Percentiles rank a stretch among this genome's conserved stretches.
phyloP scores from a whole-genome alignment of 768 basidiomycete genomes.

The Kwoniella botswanensis region DNA sequence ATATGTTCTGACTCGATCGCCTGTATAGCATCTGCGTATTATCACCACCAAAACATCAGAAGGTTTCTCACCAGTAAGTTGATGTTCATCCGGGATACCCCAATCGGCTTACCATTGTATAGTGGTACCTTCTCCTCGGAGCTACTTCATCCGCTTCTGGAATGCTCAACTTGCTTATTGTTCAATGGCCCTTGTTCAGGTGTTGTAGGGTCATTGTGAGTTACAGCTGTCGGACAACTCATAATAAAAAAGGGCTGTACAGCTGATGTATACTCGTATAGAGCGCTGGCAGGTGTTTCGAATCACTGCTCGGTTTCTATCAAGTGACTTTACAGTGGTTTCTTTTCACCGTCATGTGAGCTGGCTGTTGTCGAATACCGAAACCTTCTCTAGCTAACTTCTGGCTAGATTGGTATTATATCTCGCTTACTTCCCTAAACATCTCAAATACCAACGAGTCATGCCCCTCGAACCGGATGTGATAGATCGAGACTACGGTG shows the following conservation, averaged over 20 bases:
- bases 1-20: no score
- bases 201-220: conserved; percentile 81
- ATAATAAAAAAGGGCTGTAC: no score
- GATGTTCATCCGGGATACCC: background rate
- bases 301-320: conserved; percentile 77
- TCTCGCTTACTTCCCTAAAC: conserved; percentile 86
- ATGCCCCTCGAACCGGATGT: conserved; percentile 30
- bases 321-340: conserved; percentile 85
- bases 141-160: conserved; percentile 80
- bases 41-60: conserved; percentile 77
- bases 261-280: conserved; percentile 48
- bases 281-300: conserved; percentile 74
- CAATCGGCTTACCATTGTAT: conserved; percentile 2
- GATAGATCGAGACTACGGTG: conserved; percentile 22
- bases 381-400: background rate
- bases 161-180: conserved; percentile 82
- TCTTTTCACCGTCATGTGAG: conserved; percentile 81
- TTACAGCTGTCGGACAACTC: conserved; percentile 22
- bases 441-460: conserved; percentile 69
- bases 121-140: conserved; percentile 84
- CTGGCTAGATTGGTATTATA: conserved; percentile 70
- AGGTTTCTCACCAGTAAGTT: conserved; percentile 75
- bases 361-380: conserved; percentile 24
- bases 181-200: conserved; percentile 80
- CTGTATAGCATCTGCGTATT: conserved; percentile 73